Percentiles rank a stretch among this genome's conserved stretches.
These are phyloP conservation scores for Diaporthe sp. DNA, from an alignment of 2,329 filamentous ascomycete species.

Conservation along the genomic window DNA sequence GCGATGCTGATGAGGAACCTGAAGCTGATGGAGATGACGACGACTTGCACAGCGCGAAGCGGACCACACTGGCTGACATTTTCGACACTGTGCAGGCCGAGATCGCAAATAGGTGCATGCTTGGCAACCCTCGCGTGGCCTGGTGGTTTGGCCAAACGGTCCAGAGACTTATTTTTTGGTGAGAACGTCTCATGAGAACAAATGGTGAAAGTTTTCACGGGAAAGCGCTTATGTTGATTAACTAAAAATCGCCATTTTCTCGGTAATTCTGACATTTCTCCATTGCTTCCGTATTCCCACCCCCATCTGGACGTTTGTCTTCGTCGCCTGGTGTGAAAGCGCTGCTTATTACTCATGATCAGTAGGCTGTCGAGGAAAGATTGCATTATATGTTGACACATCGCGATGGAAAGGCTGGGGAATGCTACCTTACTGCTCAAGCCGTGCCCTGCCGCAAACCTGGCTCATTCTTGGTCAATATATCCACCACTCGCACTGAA, in stretches of 20 bases:
- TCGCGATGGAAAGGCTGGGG: too few relatives aligned
- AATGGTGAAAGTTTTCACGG: neutral
- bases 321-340: too few relatives aligned
- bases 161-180: neutral
- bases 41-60: too few relatives aligned
- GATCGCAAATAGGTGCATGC: neutral
- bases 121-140: neutral
- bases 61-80: neutral
- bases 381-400: too few relatives aligned
- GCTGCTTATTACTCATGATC: too few relatives aligned
- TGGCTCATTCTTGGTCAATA: neutral
- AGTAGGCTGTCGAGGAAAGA: too few relatives aligned
- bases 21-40: neutral
- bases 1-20: neutral
- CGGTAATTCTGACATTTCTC: too few relatives aligned
- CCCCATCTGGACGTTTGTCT: too few relatives aligned
- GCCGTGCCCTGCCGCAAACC: neutral
- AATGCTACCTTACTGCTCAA: too few relatives aligned
- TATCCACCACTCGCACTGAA: neutral
- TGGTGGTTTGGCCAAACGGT: neutral
- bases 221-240: too few relatives aligned
- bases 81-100: neutral
- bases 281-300: too few relatives aligned
- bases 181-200: neutral
- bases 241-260: too few relatives aligned